Conservation (phyloP, 192 early-diverging fungal species). For the Gigaspora rosea region DNA sequence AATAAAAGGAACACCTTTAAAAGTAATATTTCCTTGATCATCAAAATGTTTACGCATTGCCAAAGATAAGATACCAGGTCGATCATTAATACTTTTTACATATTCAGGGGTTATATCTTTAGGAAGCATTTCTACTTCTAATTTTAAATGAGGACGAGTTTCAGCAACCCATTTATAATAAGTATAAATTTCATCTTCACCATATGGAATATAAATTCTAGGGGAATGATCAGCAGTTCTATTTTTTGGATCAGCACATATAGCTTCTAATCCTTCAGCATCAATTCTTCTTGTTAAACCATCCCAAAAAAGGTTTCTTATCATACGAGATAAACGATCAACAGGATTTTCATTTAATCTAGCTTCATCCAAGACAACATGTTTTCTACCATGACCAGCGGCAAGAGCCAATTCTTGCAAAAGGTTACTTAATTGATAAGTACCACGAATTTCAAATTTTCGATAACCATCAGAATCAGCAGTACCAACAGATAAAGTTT, state of each 20-base stretch:
- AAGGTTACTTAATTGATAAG: slow-evolving; percentile 93
- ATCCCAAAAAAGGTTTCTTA: slow-evolving; percentile 95
- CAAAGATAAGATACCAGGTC: slow-evolving; percentile 89
- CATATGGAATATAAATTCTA: slow-evolving; percentile 90
- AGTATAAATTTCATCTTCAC: slow-evolving; percentile 70
- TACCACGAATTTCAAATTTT: slow-evolving; percentile 89
- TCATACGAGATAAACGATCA: slow-evolving; percentile 85
- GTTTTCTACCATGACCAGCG: slow-evolving; percentile 79
- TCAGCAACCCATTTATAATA: slow-evolving; percentile 79
- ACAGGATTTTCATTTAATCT: slow-evolving; percentile 94
- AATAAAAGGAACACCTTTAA: slow-evolving; percentile 88
- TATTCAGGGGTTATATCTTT: slow-evolving; percentile 84
- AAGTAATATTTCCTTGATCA: slow-evolving; percentile 49
- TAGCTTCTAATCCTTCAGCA: slow-evolving; percentile 81
- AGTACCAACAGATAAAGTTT: slow-evolving; percentile 82
- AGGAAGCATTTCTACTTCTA: slow-evolving; percentile 83
- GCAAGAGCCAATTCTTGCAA: slow-evolving; percentile 95
- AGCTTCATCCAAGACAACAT: slow-evolving; percentile 87
- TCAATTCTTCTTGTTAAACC: slow-evolving; percentile 89
- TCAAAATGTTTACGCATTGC: slow-evolving; percentile 59
- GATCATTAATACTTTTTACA: slow-evolving; percentile 87
- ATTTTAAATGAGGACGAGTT: slow-evolving; percentile 64
- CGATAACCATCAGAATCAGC: slow-evolving; percentile 83
- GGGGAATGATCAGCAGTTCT: slow-evolving; percentile 69
- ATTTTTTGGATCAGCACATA: slow-evolving; percentile 94